Conservation (phyloP, 257 asterid genomes). For the Agastache rugosa region DNA sequence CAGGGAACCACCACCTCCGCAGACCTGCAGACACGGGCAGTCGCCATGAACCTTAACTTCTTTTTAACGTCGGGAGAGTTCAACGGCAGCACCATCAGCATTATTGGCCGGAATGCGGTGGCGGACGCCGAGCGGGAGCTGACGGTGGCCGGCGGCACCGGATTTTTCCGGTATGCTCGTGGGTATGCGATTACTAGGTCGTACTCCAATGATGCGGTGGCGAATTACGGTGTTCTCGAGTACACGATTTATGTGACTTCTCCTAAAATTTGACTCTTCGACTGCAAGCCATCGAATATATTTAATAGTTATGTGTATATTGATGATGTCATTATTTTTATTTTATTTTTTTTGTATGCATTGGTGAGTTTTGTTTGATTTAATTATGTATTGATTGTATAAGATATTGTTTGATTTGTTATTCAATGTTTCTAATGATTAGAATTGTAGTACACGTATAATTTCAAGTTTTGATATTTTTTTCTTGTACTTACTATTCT, state of each 20-base stretch:
- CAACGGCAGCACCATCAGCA: slow-evolving; percentile 45
- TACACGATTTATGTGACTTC: slow-evolving; percentile 41
- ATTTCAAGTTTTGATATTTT: no score
- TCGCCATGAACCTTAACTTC: slow-evolving; percentile 43
- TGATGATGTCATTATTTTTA: neutral
- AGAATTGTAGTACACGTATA: no score
- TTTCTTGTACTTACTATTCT: no score
- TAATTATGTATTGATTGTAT: no score
- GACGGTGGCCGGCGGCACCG: slow-evolving; percentile 54
- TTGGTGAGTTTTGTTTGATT: neutral
- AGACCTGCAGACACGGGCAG: slow-evolving; percentile 25
- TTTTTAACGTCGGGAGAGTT: slow-evolving; percentile 35
- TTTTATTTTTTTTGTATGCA: neutral
- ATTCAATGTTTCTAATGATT: no score
- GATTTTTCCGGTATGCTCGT: slow-evolving; percentile 43
- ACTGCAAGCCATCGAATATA: no score
- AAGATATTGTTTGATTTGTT: no score
- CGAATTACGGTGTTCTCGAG: slow-evolving; percentile 34
- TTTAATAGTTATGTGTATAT: neutral
- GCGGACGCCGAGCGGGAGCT: slow-evolving; percentile 33
- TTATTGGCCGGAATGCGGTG: slow-evolving; percentile 43
- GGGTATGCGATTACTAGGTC: slow-evolving; percentile 43
- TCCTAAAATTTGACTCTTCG: neutral
- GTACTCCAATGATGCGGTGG: slow-evolving; percentile 24
- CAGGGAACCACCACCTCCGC: slow-evolving; percentile 42